Evolutionary conservation across 345 rosid genomes (phyloP), one percentile per base, ranked within the genome.

Genomic region (Ceriops tagal): DNA sequence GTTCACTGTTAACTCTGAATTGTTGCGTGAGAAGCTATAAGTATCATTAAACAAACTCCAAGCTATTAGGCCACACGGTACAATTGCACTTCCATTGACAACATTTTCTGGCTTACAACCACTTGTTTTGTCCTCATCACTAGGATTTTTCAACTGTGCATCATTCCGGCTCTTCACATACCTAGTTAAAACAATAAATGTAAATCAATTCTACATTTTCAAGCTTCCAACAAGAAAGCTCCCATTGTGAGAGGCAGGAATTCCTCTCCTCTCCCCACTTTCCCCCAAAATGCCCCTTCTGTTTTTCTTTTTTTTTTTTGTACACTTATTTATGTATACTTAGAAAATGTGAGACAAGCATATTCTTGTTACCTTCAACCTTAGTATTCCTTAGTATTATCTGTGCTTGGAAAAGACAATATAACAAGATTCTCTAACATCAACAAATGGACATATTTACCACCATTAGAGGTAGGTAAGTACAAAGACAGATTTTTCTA

Each of bases 41-140:
- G 96, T 90, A 79, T 92, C 98, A 32, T 96, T 96, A 76, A 96
- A 96, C 76, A 96, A 83, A 82, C 99, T 96, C 98, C 99, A 96
- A 60, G 99, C 99, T 65, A 96, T 90, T 19, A 96, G 91, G 83
- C 99, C 99, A 80, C 99, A 96, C 1, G 99, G 99, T 31, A 90
- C 92, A 70, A 90, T 90, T 26, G 81, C 69, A 18, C 10, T 27
- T 69, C 80, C 87, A 53, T 77, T 64, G 8, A 35, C 16, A 19
- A 6, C 19, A 75, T 81, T 80, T 82, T 96, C 99, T 1, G 98
- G 99, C 74, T 85, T 78, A 75, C 99, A 96, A 68, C 63, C 62
- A 39, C 73, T 58, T 18, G 88, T 82, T 15, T 81, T 84, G 68
- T 57, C 24, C 64, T 58, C 83, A 53, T 81, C 69, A 39, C 67